Evolutionary conservation across 441 rosid species (phyloP), one percentile per base, ranked within the genome.

Genomic region (Pelargonium australe): DNA sequence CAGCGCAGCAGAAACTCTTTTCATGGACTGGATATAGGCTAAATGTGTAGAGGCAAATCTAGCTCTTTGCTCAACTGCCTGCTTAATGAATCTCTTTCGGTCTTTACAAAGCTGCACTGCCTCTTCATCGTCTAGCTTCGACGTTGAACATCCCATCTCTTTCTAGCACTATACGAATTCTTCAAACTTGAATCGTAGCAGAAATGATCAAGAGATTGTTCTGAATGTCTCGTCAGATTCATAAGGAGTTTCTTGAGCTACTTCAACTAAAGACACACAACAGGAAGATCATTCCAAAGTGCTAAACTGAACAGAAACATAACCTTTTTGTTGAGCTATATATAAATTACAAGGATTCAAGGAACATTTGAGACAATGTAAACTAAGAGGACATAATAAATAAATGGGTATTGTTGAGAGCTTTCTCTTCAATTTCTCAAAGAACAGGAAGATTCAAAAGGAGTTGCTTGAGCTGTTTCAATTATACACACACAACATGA

Each of bases 61-160:
- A n/a, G 86, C 83, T 80, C 98, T 83, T 69, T 92, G 87, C 82
- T 90, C 93, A 5, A 92, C 80, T 0, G 95, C 99, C 74, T 92
- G 95, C 77, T 90, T 95, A 70, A 95, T 89, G 83, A 90, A 95
- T 64, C 75, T 80, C 80, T 89, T 95, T 67, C 98, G 69, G 75
- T 92, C 98, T 79, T 84, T 90, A 81, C 98, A 95, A 68, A 95
- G 92, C 83, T 85, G 89, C 79, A 95, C 95, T 9, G 88, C 92
- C 76, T 95, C 98, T 75, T 92, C 96, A 67, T 92, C 91, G 10
- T 95, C 97, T 66, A 92, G 74, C 77, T 85, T 95, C 0, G 97
- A 92, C 68, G 85, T 84, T 40, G 97, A 86, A 84, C 99, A 95
- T 85, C 99, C 98, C 99, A 95, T 92, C 65, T 82, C 75, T 31